Evolutionary conservation across 352 stramenopile species (phyloP), one percentile per base, ranked within the genome.

Genomic region (Pythium dissotocum): DNA sequence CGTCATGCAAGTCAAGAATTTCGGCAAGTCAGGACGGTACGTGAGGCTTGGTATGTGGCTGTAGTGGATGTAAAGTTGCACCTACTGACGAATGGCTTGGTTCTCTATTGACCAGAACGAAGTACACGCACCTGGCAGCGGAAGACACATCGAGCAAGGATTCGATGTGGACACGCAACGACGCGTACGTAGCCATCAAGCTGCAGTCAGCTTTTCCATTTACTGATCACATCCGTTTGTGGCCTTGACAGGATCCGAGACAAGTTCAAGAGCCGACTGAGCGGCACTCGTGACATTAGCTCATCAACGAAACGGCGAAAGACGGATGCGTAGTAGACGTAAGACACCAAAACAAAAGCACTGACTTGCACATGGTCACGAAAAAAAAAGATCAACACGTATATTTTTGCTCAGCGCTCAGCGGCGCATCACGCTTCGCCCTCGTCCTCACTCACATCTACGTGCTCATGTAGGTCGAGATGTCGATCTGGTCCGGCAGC

Each of bases 401-500:
- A 67, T 65, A 74, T 67, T 68, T 49, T 57, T 40, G 26, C 61
- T 46, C 26, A 9, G 36, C 57, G 51, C n/a, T n/a, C 46, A 48
- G 14, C 33, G 24, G 28, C 33, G 52, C 28, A 18, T 63, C 24
- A 42, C 33, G 51, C 54, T 49, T 58, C 49, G 57, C 52, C 32
- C 61, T 73, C 53, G 55, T 35, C 51, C 18, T 65, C 48, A 32
- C 58, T 58, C 44, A 38, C 16, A 40, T 65, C 54, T 94, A 95
- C 74, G 87, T 95, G 71, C 63, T 91, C 88, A 96, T 99, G 95
- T 99, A 99, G 58, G 94, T 98, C 64, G 91, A 98, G 73, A 98
- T 98, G 76, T 99, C 98, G 83, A 99, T 99, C 77, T 98, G 94
- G 87, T 99, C 98, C 21, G 98, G 98, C 42, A 99, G 89, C 80